A percentile compares a stretch with the other conserved stretches of the same genome.
phyloP scores from a whole-genome alignment of 306 rosid species.

The Dalbergia cultrata region DNA sequence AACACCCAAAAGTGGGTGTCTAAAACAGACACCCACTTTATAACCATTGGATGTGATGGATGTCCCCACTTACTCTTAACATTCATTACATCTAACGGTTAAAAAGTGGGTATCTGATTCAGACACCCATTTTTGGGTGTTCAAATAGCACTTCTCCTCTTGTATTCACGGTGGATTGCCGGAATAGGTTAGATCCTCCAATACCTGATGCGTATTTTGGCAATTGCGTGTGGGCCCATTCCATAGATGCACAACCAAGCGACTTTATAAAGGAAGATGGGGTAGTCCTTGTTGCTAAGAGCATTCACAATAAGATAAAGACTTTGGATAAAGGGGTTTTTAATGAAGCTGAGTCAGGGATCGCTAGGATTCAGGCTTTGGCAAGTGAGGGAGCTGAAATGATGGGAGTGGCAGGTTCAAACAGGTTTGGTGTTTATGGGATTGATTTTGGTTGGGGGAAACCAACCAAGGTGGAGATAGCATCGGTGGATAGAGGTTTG shows the following conservation, averaged over 20 bases:
- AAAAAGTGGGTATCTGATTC: too few relatives aligned
- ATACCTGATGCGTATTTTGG: constrained; percentile 35
- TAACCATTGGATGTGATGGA: too few relatives aligned
- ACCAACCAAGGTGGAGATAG: constrained; percentile 55
- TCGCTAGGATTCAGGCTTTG: not conserved
- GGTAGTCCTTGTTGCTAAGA: constrained; percentile 1
- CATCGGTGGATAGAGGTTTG: constrained; percentile 36
- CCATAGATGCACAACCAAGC: not conserved
- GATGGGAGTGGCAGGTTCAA: constrained; percentile 51
- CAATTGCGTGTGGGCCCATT: constrained; percentile 5
- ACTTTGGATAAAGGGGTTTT: not conserved
- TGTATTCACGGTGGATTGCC: constrained; percentile 12
- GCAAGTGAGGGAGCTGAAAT: not conserved
- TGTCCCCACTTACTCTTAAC: too few relatives aligned
- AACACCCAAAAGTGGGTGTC: too few relatives aligned
- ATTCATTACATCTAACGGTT: too few relatives aligned
- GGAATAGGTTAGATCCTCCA: constrained; percentile 38
- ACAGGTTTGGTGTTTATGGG: constrained; percentile 52
- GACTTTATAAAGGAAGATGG: constrained; percentile 38
- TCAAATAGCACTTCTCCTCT: too few relatives aligned
- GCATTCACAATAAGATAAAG: not conserved
- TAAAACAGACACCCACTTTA: too few relatives aligned
- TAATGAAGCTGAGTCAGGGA: not conserved
- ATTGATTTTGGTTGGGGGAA: constrained; percentile 66
- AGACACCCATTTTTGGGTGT: too few relatives aligned